Conservation (phyloP, 192 early-diverging fungal species). For the Chytriomyces sp. region DNA sequence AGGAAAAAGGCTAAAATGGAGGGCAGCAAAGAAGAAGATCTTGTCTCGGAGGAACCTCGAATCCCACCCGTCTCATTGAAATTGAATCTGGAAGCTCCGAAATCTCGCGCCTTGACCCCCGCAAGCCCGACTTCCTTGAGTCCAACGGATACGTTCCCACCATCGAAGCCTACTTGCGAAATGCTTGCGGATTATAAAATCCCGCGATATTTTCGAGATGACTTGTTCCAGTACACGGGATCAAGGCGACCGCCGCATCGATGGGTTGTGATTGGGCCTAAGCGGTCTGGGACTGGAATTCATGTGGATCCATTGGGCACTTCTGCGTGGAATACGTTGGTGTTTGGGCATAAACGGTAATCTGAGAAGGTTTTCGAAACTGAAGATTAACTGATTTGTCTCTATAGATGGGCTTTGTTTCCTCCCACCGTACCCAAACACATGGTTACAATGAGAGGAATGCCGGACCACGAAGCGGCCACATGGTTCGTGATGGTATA, state of each 20-base stretch:
- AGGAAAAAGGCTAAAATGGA: neutral
- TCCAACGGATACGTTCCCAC: too few relatives aligned
- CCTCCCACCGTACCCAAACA: constrained; percentile 68
- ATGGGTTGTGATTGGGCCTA: constrained; percentile 78
- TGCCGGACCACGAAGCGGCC: constrained; percentile 70
- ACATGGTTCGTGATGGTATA: constrained; percentile 75
- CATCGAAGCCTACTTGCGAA: constrained; percentile 31
- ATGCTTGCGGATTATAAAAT: constrained; percentile 69
- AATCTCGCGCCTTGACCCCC: neutral
- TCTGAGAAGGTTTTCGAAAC: neutral
- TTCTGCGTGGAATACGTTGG: constrained; percentile 78
- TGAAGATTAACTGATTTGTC: too few relatives aligned
- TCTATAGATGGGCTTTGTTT: constrained; percentile 66
- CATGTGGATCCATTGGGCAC: constrained; percentile 78
- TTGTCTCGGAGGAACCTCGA: neutral
- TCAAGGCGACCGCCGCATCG: constrained; percentile 70
- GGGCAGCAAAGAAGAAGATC: neutral
- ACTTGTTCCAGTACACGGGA: constrained; percentile 71
- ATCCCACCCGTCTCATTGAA: constrained; percentile 7
- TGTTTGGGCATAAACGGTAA: constrained; percentile 73
- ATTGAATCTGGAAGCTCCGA: neutral
- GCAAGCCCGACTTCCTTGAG: neutral
- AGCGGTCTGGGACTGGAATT: constrained; percentile 73
- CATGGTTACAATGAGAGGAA: constrained; percentile 59
- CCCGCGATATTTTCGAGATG: constrained; percentile 75